Base-by-base conservation (phyloP, 139 green algal genomes). In the Chlamydomonas eustigma region DNA sequence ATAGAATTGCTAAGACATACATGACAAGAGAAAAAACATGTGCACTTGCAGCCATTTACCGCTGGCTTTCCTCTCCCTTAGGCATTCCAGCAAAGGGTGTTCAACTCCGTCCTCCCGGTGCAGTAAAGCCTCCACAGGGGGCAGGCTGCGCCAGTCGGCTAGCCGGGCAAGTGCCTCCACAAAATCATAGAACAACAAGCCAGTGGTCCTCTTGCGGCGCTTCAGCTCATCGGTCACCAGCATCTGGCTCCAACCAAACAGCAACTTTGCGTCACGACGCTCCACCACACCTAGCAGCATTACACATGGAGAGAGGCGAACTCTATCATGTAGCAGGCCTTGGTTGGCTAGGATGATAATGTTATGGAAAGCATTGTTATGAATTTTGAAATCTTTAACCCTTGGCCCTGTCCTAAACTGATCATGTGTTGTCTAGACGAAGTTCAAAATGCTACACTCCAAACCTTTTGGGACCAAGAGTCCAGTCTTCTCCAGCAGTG, bases 141-240 rank as follows among this genome's bases (percentile, higher is more conserved):
- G 50, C n/a, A n/a, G n/a, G 34, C 66, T 77, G 25, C 81, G 50
- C 28, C 70, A 32, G 70, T 86, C 81, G 0, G 81, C 78, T 8
- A 86, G 25, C 22, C 81, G 77, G 4, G 70, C 78, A 28, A 86
- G 64, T 2, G 71, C 78, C 78, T 89, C 84, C 0, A 89, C 64
- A 44, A 90, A 86, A 78, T 90, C 85, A 24, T 78, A 83, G 34
- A 85, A 74, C 2, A 68, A 79, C 35, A 85, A 39, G 4, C 71
- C 83, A 6, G 88, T 82, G 2, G 81, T 77, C 1, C 85, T 63
- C 64, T 88, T 84, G 28, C 85, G 50, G 36, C 80, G 66, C 71
- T 79, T 75, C 44, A 90, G 76, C 81, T 90, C 85, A 35, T 90
- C 85, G 18, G 76, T 68, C 30, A 90, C 79, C 37, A 78, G 50